Base-by-base conservation (phyloP, 2,329 filamentous ascomycete species). In the Xylariaceae sp. region DNA sequence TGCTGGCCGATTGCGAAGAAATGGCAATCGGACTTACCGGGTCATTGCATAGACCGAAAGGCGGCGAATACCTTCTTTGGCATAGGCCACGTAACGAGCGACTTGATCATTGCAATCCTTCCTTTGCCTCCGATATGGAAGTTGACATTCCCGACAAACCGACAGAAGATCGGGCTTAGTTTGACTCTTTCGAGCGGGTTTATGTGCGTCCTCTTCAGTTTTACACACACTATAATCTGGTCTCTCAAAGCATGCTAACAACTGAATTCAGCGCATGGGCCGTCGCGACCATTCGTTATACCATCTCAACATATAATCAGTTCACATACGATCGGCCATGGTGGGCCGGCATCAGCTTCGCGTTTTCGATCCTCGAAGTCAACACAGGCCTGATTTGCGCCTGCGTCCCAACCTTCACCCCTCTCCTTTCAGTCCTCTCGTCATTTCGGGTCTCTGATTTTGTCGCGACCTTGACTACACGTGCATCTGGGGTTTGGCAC, bases 271-370 rank as follows among this genome's bases (percentile, higher is more conserved):
- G 69, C 48, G 69, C 68, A 17, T 71, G 69, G 68, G 60, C 65
- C 26, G 64, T 71, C 12, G 67, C 69, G 4, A 67, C 65, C 16
- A 39, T 69, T 14, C 67, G 69, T 7, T 70, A 69, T 61, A 63
- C 61, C 2, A 67, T 71, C 43, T 69, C 65, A 12, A 71, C 69
- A 14, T 71, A 71, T 11, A 64, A 71, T 29, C 65, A 66, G 56
- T 53, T 67, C 28, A 67, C 48, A 7, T 67, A 71, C 43, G 68
- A 71, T 44, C 63, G 68, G 8, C 63, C 69, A 3, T 70, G 68
- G 68, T 71, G 69, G 69, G 68, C 69, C 1, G 69, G 68, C 3
- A 67, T 70, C 11, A 65, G 66, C 37, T 71, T 71, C 39, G 61
- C 65, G 3, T 69, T 71, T 34, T 69, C 68, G 1, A 70, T 71